Percentiles rank a stretch among this genome's conserved stretches.
phyloP scores from a whole-genome alignment of 2,329 filamentous ascomycete species.

The Helotiales sp. region DNA sequence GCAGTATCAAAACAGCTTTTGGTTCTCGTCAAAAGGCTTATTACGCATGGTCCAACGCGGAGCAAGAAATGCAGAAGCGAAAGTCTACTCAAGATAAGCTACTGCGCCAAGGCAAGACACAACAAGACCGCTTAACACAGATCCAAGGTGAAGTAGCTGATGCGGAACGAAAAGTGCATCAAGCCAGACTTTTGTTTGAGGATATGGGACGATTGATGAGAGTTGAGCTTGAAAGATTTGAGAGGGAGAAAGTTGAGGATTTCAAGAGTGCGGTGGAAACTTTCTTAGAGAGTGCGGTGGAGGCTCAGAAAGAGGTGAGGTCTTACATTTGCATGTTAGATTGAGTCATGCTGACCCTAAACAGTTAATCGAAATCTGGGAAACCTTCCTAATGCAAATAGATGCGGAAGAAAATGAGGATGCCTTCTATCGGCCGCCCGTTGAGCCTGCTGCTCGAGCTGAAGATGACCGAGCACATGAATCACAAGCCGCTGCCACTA shows the following conservation, averaged over 20 bases:
- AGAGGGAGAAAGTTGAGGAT: conserved; percentile 96
- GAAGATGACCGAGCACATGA: conserved; percentile 16
- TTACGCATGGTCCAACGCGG: conserved; percentile 89
- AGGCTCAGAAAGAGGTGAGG: conserved; percentile 93
- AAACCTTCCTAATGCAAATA: conserved; percentile 94
- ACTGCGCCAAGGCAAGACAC: conserved; percentile 89
- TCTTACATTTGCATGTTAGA: no score
- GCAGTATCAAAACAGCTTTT: conserved; percentile 92
- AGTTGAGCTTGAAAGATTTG: conserved; percentile 87
- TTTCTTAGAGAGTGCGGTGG: conserved; percentile 93
- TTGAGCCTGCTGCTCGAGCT: conserved; percentile 49
- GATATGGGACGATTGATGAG: conserved; percentile 97
- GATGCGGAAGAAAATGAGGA: conserved; percentile 88
- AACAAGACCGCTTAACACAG: conserved; percentile 93
- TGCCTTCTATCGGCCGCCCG: conserved; percentile 63
- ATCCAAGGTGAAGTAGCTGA: conserved; percentile 92
- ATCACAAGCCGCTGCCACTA: conserved; percentile 17
- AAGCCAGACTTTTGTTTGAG: conserved; percentile 86
- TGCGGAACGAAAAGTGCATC: conserved; percentile 89
- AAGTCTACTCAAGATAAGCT: conserved; percentile 90
- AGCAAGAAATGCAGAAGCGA: conserved; percentile 87
- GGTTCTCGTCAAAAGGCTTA: conserved; percentile 92
- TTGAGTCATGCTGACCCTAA: neutral
- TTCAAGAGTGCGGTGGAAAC: conserved; percentile 99
- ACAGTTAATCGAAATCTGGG: conserved; percentile 83